A percentile compares a stretch with the other conserved stretches of the same genome.
These are phyloP conservation scores for Wickerhamiella qilinensis DNA, from an alignment of 805 yeast genomes.

Conservation along the genomic window DNA sequence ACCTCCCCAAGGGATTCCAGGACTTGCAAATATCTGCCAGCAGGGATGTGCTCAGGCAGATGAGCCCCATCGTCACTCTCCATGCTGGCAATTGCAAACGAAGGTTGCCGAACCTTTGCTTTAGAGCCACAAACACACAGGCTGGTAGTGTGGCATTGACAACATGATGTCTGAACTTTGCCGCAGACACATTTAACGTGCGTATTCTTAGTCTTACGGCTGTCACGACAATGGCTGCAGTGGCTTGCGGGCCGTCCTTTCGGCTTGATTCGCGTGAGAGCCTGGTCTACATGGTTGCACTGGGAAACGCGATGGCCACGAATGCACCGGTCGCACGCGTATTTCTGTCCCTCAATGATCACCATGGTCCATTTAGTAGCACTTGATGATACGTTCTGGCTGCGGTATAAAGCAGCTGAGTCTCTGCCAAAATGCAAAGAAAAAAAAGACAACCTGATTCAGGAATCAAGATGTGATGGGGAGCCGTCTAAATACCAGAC, in stretches of 20 bases:
- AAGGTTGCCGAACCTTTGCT: slow-evolving; percentile 1
- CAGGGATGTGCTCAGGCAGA: not conserved
- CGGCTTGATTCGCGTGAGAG: slow-evolving; percentile 83
- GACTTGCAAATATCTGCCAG: not conserved
- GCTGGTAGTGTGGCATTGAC: not conserved
- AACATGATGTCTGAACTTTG: not conserved
- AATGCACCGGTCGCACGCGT: slow-evolving; percentile 92
- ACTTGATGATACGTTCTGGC: too few species aligned
- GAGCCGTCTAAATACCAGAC: too few species aligned
- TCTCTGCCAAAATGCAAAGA: too few species aligned
- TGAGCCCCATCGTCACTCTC: not conserved
- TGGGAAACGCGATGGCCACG: slow-evolving; percentile 93
- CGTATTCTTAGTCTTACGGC: slow-evolving; percentile 13
- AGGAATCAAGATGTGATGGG: too few species aligned
- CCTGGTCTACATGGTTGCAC: slow-evolving; percentile 83
- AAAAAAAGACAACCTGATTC: too few species aligned
- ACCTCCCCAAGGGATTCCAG: not conserved
- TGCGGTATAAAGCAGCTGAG: too few species aligned
- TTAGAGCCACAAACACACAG: slow-evolving; percentile 5
- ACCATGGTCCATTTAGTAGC: too few species aligned
- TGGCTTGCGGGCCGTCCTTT: slow-evolving; percentile 94
- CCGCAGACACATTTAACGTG: slow-evolving; percentile 23
- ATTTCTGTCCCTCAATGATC: slow-evolving; percentile 77
- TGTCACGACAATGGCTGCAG: slow-evolving; percentile 54
- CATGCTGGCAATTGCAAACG: not conserved